These are phyloP conservation scores for Ceratopteris richardii DNA, from an alignment of 75 land plant species.

Conservation along the genomic window DNA sequence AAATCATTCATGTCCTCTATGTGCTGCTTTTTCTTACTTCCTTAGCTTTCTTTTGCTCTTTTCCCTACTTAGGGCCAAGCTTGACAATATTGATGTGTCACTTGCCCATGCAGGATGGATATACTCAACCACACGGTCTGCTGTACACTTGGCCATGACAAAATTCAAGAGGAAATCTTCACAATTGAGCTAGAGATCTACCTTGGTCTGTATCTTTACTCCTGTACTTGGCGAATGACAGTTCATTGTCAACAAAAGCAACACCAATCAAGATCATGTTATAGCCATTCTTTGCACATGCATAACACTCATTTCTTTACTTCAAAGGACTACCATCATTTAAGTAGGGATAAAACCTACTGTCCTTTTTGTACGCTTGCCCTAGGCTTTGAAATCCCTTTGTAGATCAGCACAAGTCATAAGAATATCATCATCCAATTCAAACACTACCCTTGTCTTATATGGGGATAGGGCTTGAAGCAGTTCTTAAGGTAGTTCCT, in stretches of 20 bases:
- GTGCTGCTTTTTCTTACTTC: conserved; percentile 14
- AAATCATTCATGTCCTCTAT: conserved; percentile 7
- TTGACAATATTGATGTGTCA: conserved; percentile 78
- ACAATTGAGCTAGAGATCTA: conserved; percentile 71
- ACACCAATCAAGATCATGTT: conserved; percentile 94
- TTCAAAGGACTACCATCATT: conserved; percentile 55
- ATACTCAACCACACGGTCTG: conserved; percentile 60
- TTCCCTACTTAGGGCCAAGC: conserved; percentile 75
- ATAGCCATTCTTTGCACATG: conserved; percentile 52
- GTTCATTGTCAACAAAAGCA: conserved; percentile 63
- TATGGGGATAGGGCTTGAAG: conserved; percentile 21
- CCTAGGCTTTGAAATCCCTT: conserved; percentile 29
- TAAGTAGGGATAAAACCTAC: conserved; percentile 51
- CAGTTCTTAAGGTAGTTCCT: conserved; percentile 24
- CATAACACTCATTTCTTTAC: conserved; percentile 73
- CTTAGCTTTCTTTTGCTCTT: conserved; percentile 13
- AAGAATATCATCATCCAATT: conserved; percentile 35
- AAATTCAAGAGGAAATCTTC: conserved; percentile 88
- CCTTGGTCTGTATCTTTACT: conserved; percentile 53
- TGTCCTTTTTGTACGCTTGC: conserved; percentile 19
- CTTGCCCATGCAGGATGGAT: conserved; percentile 82
- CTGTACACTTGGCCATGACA: conserved; percentile 61
- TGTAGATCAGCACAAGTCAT: conserved; percentile 34
- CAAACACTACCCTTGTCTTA: conserved; percentile 25
- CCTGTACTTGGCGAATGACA: conserved; percentile 76